These are phyloP conservation scores for Raphanus raphanistrum DNA, from an alignment of 345 rosid species.

Conservation along the genomic window DNA sequence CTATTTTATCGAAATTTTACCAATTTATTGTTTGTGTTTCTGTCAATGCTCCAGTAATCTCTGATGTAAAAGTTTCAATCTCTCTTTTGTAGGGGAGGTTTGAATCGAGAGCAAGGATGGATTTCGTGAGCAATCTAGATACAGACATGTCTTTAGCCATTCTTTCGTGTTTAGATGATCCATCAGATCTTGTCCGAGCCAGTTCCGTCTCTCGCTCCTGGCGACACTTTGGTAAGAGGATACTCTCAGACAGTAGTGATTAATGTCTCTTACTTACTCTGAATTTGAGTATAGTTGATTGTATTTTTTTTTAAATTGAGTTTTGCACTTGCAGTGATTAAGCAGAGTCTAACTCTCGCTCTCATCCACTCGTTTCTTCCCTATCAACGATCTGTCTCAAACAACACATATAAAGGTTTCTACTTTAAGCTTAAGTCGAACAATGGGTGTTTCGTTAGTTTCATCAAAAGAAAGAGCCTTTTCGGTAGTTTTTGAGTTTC, in stretches of 20 bases:
- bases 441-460: neutral
- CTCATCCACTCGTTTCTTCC: conserved; percentile 62
- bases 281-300: too few species aligned
- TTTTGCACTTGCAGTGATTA: too few species aligned
- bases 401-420: neutral
- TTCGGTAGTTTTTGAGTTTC: neutral
- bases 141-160: conserved; percentile 51
- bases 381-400: conserved; percentile 46
- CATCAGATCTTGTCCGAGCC: conserved; percentile 66
- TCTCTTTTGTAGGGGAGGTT: neutral
- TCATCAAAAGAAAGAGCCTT: neutral
- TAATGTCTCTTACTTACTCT: too few species aligned
- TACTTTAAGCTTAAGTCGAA: neutral
- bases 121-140: conserved; percentile 56
- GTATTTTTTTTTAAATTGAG: neutral
- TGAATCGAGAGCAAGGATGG: conserved; percentile 25
- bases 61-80: neutral
- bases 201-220: conserved; percentile 68
- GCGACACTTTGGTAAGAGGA: conserved; percentile 74
- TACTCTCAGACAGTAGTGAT: too few species aligned
- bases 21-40: too few species aligned
- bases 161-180: conserved; percentile 55
- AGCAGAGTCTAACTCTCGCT: conserved; percentile 65
- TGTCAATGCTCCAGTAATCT: too few species aligned
- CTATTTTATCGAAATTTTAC: too few species aligned